Conservation (phyloP, 2,329 filamentous ascomycete species). For the Escovopsis weberi region DNA sequence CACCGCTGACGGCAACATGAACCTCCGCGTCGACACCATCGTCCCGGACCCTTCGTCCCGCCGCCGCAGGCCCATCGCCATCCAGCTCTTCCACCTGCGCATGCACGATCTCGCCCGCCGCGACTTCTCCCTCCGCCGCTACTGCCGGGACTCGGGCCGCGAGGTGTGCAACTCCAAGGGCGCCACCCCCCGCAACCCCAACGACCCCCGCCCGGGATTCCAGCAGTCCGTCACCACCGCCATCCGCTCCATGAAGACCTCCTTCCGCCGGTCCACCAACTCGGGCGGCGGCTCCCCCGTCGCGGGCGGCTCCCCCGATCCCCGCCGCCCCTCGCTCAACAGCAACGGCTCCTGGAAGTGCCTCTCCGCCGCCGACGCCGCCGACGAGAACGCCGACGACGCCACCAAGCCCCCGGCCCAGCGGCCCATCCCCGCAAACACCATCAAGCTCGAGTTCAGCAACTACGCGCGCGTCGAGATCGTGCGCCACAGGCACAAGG, state of each 20-base stretch:
- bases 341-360: constrained; percentile 6
- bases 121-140: constrained; percentile 81
- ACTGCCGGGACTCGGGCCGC: constrained; percentile 82
- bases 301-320: neutral
- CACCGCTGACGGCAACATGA: constrained; percentile 90
- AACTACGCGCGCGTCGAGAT: constrained; percentile 93
- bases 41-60: constrained; percentile 45
- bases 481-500: constrained; percentile 53
- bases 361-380: constrained; percentile 3
- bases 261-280: constrained; percentile 15
- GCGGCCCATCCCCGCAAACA: constrained; percentile 43
- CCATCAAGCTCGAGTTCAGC: constrained; percentile 82
- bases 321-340: constrained; percentile 4
- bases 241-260: constrained; percentile 28
- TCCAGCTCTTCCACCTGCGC: constrained; percentile 77
- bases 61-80: constrained; percentile 24
- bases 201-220: constrained; percentile 11
- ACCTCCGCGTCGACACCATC: constrained; percentile 74
- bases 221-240: constrained; percentile 35
- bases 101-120: constrained; percentile 83
- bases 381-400: neutral
- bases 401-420: constrained; percentile 10
- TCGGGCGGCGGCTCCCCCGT: constrained; percentile 1
- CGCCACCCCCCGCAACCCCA: constrained; percentile 32
- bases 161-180: constrained; percentile 80